Evolutionary conservation across 148 eudicot species (phyloP).

Genomic region (Rhododendron ferrugineum): DNA sequence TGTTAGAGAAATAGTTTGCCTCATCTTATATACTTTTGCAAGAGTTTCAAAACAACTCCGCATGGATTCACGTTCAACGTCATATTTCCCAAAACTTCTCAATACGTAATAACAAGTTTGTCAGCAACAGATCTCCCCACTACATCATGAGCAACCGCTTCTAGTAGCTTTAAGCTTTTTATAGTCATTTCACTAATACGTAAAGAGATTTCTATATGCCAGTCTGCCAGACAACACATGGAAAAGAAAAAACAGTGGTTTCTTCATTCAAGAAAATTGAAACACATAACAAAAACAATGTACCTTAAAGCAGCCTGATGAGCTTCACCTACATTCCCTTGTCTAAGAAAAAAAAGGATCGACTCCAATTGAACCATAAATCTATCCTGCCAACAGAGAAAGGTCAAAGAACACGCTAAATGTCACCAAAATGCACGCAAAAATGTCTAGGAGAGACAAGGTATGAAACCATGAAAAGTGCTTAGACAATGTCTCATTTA

Average conservation of each 20-base stretch:
- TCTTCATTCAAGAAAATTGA: neutral
- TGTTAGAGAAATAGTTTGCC: neutral
- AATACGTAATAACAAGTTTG: neutral
- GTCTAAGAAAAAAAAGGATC: conserved; percentile 46
- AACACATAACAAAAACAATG: neutral
- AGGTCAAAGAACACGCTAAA: conserved; percentile 6
- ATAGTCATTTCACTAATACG: neutral
- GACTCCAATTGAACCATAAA: conserved; percentile 49
- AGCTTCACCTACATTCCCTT: conserved; percentile 36
- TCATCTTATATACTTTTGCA: neutral
- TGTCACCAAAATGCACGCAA: neutral
- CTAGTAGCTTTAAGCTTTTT: neutral
- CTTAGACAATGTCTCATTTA: neutral
- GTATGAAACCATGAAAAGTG: neutral
- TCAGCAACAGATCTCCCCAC: neutral
- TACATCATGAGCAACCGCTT: neutral
- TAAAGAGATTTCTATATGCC: neutral
- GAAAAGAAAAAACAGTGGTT: neutral
- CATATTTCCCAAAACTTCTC: neutral
- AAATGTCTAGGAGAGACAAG: neutral
- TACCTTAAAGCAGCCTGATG: conserved; percentile 45
- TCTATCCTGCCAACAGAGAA: conserved; percentile 47
- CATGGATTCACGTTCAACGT: neutral
- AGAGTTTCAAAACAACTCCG: neutral
- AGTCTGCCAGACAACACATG: neutral